Base-by-base conservation (phyloP, 805 yeast genomes). In the Candida quercuum region DNA sequence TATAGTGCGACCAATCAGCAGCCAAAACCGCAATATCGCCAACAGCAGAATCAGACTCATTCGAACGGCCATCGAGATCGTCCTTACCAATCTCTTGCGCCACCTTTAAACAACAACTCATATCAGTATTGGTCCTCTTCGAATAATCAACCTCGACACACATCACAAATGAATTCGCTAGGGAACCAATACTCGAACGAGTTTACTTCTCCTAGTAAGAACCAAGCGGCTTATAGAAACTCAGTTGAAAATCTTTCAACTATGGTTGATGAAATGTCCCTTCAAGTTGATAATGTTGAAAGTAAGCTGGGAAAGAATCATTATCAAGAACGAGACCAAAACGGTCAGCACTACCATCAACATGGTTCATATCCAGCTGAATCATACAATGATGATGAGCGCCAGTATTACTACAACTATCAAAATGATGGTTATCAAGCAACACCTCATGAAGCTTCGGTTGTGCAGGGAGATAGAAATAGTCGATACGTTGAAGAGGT, bases 181-280 rank as follows among this genome's bases (percentile, higher is more conserved):
- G 23, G 27, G 4, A 11, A 16, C 11, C 22, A 20, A n/a, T 16
- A 24, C n/a, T 14, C 16, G 9, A 28, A 24, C 7, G 33, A 27
- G 6, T 15, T 17, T 22, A 16, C 33, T 10, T 16, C 23, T 18
- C 22, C 28, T 3, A 18, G 25, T 8, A 25, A 11, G 14, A 32
- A 29, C 16, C 19, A 23, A 12, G 11, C 24, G 27, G 31, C 19
- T 1, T 23, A 39, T 14, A 34, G 23, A 30, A 46, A 37, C 1
- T 45, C 56, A 0, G 49, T 61, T 19, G 62, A 60, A 21, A 63
- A 56, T 26, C 36, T 68, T 32, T 51, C 51, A 5, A 50, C 54
- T 13, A 60, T 64, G 63, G 64, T 64, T 18, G 66, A 63, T 33
- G 48, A 60, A n/a, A 36, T 53, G 38, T 36, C 52, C 13, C 46